These are phyloP conservation scores for Akanthomyces dipterigenus DNA, from an alignment of 2,329 filamentous ascomycete genomes.

Conservation along the genomic window DNA sequence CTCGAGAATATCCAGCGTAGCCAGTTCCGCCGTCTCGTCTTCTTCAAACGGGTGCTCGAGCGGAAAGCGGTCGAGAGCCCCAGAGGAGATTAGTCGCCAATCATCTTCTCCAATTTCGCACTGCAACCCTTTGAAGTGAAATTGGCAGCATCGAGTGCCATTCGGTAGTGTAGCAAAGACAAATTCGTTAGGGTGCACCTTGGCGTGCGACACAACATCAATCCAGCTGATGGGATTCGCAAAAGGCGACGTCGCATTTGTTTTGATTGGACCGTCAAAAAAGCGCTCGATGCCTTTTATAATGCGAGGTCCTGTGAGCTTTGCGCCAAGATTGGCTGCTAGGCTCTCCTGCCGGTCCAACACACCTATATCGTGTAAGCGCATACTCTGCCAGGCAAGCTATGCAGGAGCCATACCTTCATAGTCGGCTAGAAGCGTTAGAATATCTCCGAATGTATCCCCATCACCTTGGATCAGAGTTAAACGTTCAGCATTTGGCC, in stretches of 20 bases:
- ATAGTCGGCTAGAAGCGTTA: conserved; percentile 70
- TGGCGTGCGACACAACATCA: conserved; percentile 79
- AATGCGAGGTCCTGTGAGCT: conserved; percentile 73
- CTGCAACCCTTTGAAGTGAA: conserved; percentile 71
- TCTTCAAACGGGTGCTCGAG: conserved; percentile 75
- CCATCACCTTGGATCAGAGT: conserved; percentile 46
- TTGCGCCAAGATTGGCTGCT: conserved; percentile 76
- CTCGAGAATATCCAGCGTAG: conserved; percentile 77
- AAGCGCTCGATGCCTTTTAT: conserved; percentile 81
- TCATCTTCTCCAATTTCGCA: conserved; percentile 86
- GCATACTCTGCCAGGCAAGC: conserved; percentile 13
- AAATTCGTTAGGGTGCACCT: conserved; percentile 73
- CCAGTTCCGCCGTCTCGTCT: conserved; percentile 79
- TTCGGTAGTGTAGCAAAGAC: conserved; percentile 61
- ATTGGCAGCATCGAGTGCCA: conserved; percentile 68
- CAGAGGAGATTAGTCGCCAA: conserved; percentile 75
- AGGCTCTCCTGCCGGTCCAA: conserved; percentile 81
- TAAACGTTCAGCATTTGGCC: conserved; percentile 36
- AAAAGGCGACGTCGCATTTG: conserved; percentile 47
- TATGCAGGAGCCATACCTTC: conserved; percentile 42
- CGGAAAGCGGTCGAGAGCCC: conserved; percentile 71
- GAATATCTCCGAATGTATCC: conserved; percentile 67
- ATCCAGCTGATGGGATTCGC: conserved; percentile 67
- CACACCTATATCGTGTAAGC: conserved; percentile 46
- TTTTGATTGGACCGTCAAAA: conserved; percentile 71